Evolutionary conservation across 2,329 filamentous ascomycete genomes (phyloP).

Genomic region (Tricladium varicosporioides): DNA sequence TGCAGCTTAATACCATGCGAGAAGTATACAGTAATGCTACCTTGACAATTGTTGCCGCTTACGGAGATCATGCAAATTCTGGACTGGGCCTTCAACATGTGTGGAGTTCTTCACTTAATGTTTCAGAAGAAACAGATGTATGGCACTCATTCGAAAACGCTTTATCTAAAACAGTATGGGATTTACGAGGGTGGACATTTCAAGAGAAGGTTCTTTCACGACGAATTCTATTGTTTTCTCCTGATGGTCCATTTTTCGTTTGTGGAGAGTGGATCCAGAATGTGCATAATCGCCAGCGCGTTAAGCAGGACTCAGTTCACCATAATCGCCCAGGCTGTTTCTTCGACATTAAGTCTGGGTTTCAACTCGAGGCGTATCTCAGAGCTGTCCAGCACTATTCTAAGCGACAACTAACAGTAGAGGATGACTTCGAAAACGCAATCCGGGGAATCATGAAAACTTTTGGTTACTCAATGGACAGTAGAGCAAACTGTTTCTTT

Average conservation of each 20-base stretch:
- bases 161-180: not conserved
- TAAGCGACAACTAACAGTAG: not conserved
- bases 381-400: not conserved
- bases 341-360: not conserved
- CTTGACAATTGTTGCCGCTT: not conserved
- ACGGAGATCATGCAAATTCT: not conserved
- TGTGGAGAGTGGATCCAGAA: not conserved
- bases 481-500: not conserved
- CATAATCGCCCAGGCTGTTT: not conserved
- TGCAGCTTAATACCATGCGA: not conserved
- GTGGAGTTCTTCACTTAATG: not conserved
- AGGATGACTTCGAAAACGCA: not conserved
- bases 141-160: not conserved
- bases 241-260: not conserved
- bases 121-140: not conserved
- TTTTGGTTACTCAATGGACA: not conserved
- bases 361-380: not conserved
- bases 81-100: not conserved
- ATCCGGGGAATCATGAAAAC: not conserved
- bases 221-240: not conserved
- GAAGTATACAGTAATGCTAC: not conserved
- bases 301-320: not conserved
- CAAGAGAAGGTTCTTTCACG: not conserved
- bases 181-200: conserved; percentile 2
- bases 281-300: not conserved